Conservation (phyloP, 257 asterid species). For the Orobanche coerulescens region DNA sequence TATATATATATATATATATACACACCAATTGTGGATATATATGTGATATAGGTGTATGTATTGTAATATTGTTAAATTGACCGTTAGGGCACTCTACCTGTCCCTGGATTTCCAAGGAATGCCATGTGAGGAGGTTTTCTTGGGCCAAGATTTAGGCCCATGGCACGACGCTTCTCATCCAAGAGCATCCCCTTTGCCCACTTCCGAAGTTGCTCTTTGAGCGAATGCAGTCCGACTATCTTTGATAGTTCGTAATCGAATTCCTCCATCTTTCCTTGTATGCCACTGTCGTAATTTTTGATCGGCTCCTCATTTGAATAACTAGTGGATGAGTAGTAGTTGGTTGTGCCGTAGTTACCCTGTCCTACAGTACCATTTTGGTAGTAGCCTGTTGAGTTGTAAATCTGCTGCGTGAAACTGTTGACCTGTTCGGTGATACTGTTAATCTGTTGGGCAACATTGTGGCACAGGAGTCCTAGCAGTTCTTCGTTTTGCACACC, state of each 20-base stretch:
- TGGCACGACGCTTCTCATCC: slow-evolving; percentile 79
- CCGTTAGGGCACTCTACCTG: slow-evolving; percentile 36
- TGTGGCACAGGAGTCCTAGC: slow-evolving; percentile 26
- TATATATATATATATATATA: too few relatives aligned
- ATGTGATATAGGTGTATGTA: too few relatives aligned
- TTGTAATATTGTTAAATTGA: too few relatives aligned
- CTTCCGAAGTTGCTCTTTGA: slow-evolving; percentile 59
- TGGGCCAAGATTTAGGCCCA: slow-evolving; percentile 71
- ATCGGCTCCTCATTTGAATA: slow-evolving; percentile 41
- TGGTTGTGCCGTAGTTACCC: slow-evolving; percentile 5
- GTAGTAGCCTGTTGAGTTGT: neutral
- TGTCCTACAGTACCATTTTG: neutral
- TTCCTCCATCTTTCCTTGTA: slow-evolving; percentile 55
- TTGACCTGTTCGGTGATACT: neutral
- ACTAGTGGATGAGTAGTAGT: neutral
- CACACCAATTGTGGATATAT: too few relatives aligned
- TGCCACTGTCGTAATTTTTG: slow-evolving; percentile 33
- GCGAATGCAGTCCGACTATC: slow-evolving; percentile 62
- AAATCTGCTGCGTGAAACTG: neutral
- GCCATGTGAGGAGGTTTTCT: slow-evolving; percentile 94
- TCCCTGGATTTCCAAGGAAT: slow-evolving; percentile 88
- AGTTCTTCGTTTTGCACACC: slow-evolving; percentile 41
- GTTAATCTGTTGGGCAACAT: neutral
- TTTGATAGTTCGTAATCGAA: slow-evolving; percentile 55
- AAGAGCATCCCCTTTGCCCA: slow-evolving; percentile 91